Evolutionary conservation across 2,329 filamentous ascomycete genomes (phyloP).

Genomic region (Botryotinia calthae): DNA sequence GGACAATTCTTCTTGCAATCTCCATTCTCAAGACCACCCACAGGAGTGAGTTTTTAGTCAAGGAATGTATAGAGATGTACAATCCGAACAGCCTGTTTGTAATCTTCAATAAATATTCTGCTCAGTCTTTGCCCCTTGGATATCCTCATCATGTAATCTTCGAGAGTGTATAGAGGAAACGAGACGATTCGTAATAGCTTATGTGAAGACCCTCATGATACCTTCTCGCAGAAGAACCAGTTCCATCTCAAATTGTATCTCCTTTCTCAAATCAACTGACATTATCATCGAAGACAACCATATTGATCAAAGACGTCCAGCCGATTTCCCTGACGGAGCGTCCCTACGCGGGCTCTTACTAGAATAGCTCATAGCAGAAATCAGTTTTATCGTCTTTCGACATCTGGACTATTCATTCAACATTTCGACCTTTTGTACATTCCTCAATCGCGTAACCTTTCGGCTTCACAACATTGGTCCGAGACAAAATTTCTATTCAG

Average conservation of each 20-base stretch:
- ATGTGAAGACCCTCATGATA: slow-evolving; percentile 50
- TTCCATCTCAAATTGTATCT: slow-evolving; percentile 44
- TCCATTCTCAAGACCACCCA: slow-evolving; percentile 42
- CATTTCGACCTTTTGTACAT: slow-evolving; percentile 48
- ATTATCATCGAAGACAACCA: slow-evolving; percentile 52
- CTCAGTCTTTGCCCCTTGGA: slow-evolving; percentile 32
- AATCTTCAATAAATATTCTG: slow-evolving; percentile 35
- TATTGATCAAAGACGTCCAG: slow-evolving; percentile 62
- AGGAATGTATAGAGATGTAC: slow-evolving; percentile 31
- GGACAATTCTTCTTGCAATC: slow-evolving; percentile 28
- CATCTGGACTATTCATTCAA: slow-evolving; percentile 57
- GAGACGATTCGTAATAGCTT: slow-evolving; percentile 31
- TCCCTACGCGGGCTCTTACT: slow-evolving; percentile 72
- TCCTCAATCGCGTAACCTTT: slow-evolving; percentile 53
- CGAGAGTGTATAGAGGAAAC: slow-evolving; percentile 34
- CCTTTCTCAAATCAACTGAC: slow-evolving; percentile 38
- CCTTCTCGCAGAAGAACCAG: slow-evolving; percentile 45
- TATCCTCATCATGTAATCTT: slow-evolving; percentile 26
- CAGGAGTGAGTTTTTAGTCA: background rate
- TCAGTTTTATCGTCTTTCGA: slow-evolving; percentile 47
- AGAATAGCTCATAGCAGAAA: slow-evolving; percentile 69
- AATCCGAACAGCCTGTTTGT: slow-evolving; percentile 38
- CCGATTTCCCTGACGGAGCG: slow-evolving; percentile 72
- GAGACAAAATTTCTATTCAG: slow-evolving; percentile 56
- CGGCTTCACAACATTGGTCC: slow-evolving; percentile 36